Percentiles rank a stretch among this genome's conserved stretches.
Conservation (phyloP, 345 rosid genomes). For the Brassica cretica region DNA sequence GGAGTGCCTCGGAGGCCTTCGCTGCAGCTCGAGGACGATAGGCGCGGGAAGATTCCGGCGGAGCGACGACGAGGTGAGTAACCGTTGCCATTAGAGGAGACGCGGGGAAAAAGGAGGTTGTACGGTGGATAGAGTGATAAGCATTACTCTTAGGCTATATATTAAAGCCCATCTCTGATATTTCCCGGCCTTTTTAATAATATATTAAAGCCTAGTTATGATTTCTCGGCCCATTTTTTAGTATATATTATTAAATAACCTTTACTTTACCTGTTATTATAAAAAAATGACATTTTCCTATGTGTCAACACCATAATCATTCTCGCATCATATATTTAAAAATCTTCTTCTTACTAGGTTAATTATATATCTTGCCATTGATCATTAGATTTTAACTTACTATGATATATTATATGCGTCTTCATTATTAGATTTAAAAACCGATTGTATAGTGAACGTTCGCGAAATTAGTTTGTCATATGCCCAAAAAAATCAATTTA, state of each 20-base stretch:
- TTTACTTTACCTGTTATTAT: no score
- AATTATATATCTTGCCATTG: not conserved
- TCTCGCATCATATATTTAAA: not conserved
- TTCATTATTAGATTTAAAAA: no score
- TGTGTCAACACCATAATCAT: not conserved
- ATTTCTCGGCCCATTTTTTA: no score
- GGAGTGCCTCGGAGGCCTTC: constrained; percentile 41
- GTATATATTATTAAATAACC: no score
- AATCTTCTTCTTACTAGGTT: not conserved
- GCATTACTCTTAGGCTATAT: not conserved
- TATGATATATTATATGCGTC: no score
- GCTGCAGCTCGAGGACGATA: constrained; percentile 23
- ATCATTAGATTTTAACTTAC: not conserved
- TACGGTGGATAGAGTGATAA: not conserved
- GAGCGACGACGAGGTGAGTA: constrained; percentile 18
- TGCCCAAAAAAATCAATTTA: no score
- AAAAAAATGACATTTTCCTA: no score
- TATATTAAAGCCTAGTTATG: not conserved
- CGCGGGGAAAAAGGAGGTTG: not conserved
- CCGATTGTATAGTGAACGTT: no score
- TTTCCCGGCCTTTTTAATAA: not conserved
- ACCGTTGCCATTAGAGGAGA: constrained; percentile 34
- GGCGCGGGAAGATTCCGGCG: constrained; percentile 31
- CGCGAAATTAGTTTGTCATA: no score
- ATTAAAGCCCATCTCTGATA: constrained; percentile 10